Base-by-base conservation (phyloP, 179 eudicot species). In the Carnegiea gigantea region DNA sequence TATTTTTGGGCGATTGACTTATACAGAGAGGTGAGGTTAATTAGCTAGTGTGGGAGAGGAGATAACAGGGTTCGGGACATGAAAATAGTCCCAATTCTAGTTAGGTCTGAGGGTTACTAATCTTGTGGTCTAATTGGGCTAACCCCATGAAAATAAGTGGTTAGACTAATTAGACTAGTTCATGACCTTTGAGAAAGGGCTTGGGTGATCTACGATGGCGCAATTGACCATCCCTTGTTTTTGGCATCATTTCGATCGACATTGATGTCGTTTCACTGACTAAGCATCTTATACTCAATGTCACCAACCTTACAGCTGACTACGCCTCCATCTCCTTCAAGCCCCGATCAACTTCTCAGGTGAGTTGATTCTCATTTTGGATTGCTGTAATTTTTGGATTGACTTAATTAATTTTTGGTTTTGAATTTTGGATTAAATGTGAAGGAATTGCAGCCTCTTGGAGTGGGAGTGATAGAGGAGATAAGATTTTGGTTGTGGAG, bases 401-500 rank as follows among this genome's bases (percentile, higher is more conserved):
- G 78, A 67, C 76, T 6, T 38, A 38, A 1, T 1, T 30, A 3
- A 51, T 8, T 18, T 40, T 38, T 10, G 13, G 26, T 3, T 17
- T 59, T 65, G 38, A 9, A 11, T 53, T 36, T 51, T 51, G 57
- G 14, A 51, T 51, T 38, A 26, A 44, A 60, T 81, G 2, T 62
- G 70, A 30, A 86, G 91, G 89, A 88, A 83, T 53, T 86, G 80
- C 77, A 78, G 77, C 68, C 84, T 14, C 71, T 82, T 15, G 78
- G 76, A 10, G 79, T 83, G 62, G 89, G 84, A 57, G 82, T 92
- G 80, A 82, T 89, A 11, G 88, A 85, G 48, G 91, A 87, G 98
- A 97, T 89, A 98, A 93, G 89, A 89, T 93, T 33, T 70, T 91
- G 86, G 93, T 97, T 86, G 76, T 82, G 74, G 98, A 91, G 83